Percentiles rank a stretch among this genome's conserved stretches.
These are phyloP conservation scores for Alnus glutinosa DNA, from an alignment of 306 rosid species.

Conservation along the genomic window DNA sequence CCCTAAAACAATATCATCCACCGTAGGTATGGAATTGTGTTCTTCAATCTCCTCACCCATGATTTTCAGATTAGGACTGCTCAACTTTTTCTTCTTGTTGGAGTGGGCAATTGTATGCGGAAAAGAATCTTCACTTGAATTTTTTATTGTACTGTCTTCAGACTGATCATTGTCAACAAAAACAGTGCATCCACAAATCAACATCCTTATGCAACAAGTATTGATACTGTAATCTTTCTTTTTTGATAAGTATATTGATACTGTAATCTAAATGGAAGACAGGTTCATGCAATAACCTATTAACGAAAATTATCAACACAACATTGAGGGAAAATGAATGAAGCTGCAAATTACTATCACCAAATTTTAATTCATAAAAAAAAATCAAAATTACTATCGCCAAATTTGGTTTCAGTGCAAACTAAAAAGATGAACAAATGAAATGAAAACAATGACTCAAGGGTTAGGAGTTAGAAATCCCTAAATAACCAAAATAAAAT, in stretches of 20 bases:
- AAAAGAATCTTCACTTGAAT: not conserved
- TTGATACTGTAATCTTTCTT: not conserved
- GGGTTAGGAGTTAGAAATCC: too few species aligned
- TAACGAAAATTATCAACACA: not conserved
- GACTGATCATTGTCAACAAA: constrained; percentile 15
- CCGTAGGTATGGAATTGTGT: constrained; percentile 3
- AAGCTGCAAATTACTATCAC: not conserved
- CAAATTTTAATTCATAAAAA: not conserved
- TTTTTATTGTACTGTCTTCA: constrained; percentile 14
- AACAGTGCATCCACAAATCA: not conserved
- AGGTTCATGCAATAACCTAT: not conserved
- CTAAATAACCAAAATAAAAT: too few species aligned
- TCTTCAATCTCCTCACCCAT: constrained; percentile 29
- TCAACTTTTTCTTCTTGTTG: constrained; percentile 20
- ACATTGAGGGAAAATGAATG: not conserved
- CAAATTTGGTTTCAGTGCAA: constrained; percentile 7
- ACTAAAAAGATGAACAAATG: not conserved
- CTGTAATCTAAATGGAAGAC: not conserved
- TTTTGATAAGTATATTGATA: not conserved
- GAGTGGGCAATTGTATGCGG: constrained; percentile 14
- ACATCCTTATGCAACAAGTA: not conserved
- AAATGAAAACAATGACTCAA: not conserved
- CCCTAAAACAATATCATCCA: constrained; percentile 8
- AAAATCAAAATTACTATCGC: not conserved
- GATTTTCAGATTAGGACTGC: not conserved